phyloP scores from a whole-genome alignment of 495 filamentous ascomycete species.

The Xylaria sp. region DNA sequence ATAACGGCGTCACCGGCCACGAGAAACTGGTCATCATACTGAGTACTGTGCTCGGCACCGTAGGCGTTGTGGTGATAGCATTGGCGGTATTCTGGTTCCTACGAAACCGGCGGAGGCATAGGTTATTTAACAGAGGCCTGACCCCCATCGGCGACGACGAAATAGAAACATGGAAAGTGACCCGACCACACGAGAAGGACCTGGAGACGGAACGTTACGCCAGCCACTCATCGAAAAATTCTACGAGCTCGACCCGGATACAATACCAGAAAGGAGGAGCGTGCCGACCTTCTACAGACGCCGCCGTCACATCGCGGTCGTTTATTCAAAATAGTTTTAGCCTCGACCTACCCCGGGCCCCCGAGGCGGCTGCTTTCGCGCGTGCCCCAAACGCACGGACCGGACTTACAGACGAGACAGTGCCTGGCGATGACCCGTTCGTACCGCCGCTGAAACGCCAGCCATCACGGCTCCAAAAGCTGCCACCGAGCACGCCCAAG shows the following conservation, averaged over 20 bases:
- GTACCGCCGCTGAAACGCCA: conserved; percentile 47
- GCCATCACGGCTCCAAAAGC: conserved; percentile 52
- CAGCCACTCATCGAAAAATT: conserved; percentile 46
- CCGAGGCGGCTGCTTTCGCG: conserved; percentile 49
- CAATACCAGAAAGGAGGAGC: conserved; percentile 48
- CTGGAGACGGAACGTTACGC: conserved; percentile 30
- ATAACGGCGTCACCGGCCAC: conserved; percentile 29
- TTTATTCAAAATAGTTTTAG: conserved; percentile 38
- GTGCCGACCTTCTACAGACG: conserved; percentile 28
- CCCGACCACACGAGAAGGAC: conserved; percentile 35
- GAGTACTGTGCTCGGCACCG: conserved; percentile 49
- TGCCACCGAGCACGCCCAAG: conserved; percentile 43
- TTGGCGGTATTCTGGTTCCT: conserved; percentile 41
- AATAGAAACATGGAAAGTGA: conserved; percentile 57
- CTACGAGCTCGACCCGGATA: conserved; percentile 50
- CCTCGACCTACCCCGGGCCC: conserved; percentile 53
- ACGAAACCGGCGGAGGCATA: conserved; percentile 42
- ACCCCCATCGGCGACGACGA: conserved; percentile 61
- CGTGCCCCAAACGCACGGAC: conserved; percentile 55
- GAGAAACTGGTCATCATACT: conserved; percentile 49
- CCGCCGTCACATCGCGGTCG: conserved; percentile 42
- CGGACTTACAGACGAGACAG: conserved; percentile 56
- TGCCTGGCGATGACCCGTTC: conserved; percentile 57
- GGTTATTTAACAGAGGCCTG: conserved; percentile 51
- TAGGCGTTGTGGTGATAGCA: conserved; percentile 45